These are phyloP conservation scores for Hebeloma cylindrosporum DNA, from an alignment of 768 basidiomycete genomes.

Conservation along the genomic window DNA sequence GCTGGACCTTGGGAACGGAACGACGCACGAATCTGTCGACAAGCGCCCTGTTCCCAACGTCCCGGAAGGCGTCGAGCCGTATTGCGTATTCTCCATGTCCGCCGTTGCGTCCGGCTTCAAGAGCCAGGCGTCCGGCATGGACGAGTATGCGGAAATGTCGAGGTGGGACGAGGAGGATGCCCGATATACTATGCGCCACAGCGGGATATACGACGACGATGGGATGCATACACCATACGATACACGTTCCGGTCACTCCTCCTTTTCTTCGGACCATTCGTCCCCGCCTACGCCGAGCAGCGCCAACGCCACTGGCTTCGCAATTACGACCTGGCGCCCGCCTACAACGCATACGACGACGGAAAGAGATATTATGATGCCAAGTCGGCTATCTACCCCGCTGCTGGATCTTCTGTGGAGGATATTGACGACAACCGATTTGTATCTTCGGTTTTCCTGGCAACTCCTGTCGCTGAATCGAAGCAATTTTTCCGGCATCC, in stretches of 20 bases:
- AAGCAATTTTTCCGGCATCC: conserved; percentile 19
- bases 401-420: conserved; percentile 11
- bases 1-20: conserved; percentile 20
- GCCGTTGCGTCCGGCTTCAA: conserved; percentile 13
- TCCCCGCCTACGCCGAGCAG: conserved; percentile 23
- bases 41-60: conserved; percentile 19
- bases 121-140: conserved; percentile 14
- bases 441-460: conserved; percentile 24
- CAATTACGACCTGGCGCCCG: conserved; percentile 11
- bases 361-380: conserved; percentile 14
- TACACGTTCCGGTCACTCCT: conserved; percentile 17
- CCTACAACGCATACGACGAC: conserved; percentile 13
- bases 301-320: conserved; percentile 1
- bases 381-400: conserved; percentile 14
- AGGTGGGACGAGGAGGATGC: conserved; percentile 11
- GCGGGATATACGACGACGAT: conserved; percentile 15
- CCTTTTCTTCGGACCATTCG: conserved; percentile 20
- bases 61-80: conserved; percentile 21
- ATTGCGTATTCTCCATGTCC: conserved; percentile 20
- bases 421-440: conserved; percentile 23
- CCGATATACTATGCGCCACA: conserved; percentile 7
- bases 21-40: conserved; percentile 9
- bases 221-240: conserved; percentile 11
- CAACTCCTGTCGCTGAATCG: conserved; percentile 21
- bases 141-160: conserved; percentile 9